Evolutionary conservation across 2,329 filamentous ascomycete genomes (phyloP), one percentile per base, ranked within the genome.

Genomic region (Dactylonectria estremocensis): DNA sequence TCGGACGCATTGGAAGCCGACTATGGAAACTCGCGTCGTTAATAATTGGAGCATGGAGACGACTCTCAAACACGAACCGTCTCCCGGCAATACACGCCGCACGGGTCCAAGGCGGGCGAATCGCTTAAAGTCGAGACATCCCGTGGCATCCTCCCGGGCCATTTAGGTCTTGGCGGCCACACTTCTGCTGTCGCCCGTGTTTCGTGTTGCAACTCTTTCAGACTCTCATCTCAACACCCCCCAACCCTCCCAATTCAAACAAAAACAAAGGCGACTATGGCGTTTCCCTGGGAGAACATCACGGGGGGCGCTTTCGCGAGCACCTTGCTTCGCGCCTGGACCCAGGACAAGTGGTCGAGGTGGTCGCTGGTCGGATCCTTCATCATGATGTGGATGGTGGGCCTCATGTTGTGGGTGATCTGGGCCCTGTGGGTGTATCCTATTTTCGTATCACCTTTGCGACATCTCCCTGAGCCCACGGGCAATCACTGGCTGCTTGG

Each of bases 381-480:
- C 60, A 46, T 72, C 7, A 68, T 68, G 13, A 65, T 79, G 31
- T 87, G 80, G 80, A 6, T 78, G 3, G 54, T 79, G 3, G 79
- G 83, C 67, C 66, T 80, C 20, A 37, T 81, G 9, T 40, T 71
- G 3, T 86, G 80, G 76, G 76, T 49, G 16, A 14, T 83, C n/a
- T 89, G 83, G 80, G 71, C 70, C 2, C 72, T 85, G 22, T 77
- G 87, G 46, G 74, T 88, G 35, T 88, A 85, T 71, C 87, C 87
- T 16, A 81, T 83, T 31, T 76, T 82, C 70, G 80, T 87, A 70
- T 89, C 87, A 20, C 85, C 86, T 2, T 77, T 89, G 63, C 80
- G 83, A 16, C 78, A 81, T 56, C 77, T 89, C 6, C 87, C 87
- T 2, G 81, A 82, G 48, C 85, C 85, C 0, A 68, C 73, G 2